These are phyloP conservation scores for Schrenkiella parvula DNA, from an alignment of 345 rosid genomes.

Conservation along the genomic window DNA sequence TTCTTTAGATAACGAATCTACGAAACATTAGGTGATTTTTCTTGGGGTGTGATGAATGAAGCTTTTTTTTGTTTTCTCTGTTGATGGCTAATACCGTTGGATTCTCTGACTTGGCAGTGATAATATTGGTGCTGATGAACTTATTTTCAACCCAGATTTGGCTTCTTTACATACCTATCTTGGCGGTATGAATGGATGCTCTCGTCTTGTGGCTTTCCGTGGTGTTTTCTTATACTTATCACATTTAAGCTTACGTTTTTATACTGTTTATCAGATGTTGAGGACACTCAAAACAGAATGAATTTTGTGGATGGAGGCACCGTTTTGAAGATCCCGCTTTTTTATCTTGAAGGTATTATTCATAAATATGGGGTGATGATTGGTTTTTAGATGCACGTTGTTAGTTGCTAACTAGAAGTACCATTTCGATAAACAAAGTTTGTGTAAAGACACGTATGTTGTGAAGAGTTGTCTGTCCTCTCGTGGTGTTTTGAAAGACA, in stretches of 20 bases:
- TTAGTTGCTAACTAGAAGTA: neutral
- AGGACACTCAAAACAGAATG: conserved; percentile 67
- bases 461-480: neutral
- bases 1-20: neutral
- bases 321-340: conserved; percentile 56
- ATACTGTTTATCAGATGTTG: conserved; percentile 58
- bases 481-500: neutral
- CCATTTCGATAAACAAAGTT: neutral
- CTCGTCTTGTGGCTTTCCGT: neutral
- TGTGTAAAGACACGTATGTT: neutral
- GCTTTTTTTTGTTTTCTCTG: neutral
- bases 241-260: neutral
- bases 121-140: conserved; percentile 33
- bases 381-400: neutral
- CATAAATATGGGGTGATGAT: neutral
- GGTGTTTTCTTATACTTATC: neutral
- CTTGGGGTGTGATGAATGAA: neutral
- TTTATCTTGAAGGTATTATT: conserved; percentile 88
- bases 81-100: neutral
- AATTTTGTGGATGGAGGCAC: conserved; percentile 82
- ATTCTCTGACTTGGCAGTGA: conserved; percentile 10
- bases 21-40: neutral
- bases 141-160: conserved; percentile 65
- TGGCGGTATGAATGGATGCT: conserved; percentile 57
- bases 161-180: conserved; percentile 88